Percentiles rank a stretch among this genome's conserved stretches.
These are phyloP conservation scores for Capsicum pubescens DNA, from an alignment of 257 asterid genomes.

Conservation along the genomic window DNA sequence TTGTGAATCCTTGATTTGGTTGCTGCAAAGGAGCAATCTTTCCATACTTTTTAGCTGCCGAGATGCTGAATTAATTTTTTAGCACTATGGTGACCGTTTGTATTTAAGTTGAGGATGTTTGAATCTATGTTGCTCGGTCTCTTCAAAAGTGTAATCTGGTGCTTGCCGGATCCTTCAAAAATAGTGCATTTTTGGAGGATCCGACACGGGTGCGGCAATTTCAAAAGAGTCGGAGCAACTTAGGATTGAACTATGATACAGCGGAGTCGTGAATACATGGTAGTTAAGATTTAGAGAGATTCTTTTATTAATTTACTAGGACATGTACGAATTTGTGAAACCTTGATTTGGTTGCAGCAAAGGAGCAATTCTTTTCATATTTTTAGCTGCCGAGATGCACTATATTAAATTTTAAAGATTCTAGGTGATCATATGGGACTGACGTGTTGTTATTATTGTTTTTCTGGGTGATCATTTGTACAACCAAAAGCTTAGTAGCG, in stretches of 20 bases:
- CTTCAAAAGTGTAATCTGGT: too few species aligned
- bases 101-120: not conserved
- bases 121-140: too few species aligned
- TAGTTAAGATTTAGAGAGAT: not conserved
- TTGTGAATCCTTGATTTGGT: not conserved
- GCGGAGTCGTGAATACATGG: not conserved
- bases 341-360: not conserved
- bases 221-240: too few species aligned
- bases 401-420: not conserved
- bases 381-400: slow-evolving; percentile 17
- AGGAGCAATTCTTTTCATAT: not conserved
- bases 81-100: not conserved
- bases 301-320: not conserved
- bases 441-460: not conserved
- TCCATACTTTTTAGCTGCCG: not conserved
- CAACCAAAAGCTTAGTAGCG: slow-evolving; percentile 13
- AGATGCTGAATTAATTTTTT: not conserved
- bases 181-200: too few species aligned
- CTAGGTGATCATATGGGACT: not conserved
- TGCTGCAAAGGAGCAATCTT: not conserved
- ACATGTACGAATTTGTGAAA: not conserved
- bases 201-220: too few species aligned
- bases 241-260: not conserved
- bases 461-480: slow-evolving; percentile 1
- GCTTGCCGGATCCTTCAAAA: too few species aligned